These are phyloP conservation scores for Biscogniauxia marginata DNA, from an alignment of 2,329 filamentous ascomycete genomes.

Conservation along the genomic window DNA sequence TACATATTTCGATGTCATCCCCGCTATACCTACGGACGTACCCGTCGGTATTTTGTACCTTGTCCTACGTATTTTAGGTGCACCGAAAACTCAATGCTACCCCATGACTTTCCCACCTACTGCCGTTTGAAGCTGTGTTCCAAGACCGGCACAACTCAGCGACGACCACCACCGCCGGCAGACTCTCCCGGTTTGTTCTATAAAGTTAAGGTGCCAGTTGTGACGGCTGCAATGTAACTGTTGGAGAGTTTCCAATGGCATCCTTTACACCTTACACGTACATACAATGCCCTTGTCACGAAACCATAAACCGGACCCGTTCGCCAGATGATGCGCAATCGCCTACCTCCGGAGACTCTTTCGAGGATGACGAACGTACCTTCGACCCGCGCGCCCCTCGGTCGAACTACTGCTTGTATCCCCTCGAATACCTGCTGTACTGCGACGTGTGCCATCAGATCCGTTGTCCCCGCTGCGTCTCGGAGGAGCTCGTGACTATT, in stretches of 20 bases:
- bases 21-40: too few relatives aligned
- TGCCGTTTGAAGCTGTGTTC: too few relatives aligned
- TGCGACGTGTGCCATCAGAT: constrained; percentile 98
- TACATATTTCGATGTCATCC: too few relatives aligned
- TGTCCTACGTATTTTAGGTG: too few relatives aligned
- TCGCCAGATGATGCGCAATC: constrained; percentile 33
- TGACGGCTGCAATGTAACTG: constrained; percentile 25
- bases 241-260: constrained; percentile 26
- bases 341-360: constrained; percentile 15
- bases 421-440: constrained; percentile 89
- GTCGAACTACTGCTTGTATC: constrained; percentile 89
- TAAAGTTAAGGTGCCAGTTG: not conserved
- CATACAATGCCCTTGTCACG: constrained; percentile 62
- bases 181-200: not conserved
- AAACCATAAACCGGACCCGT: constrained; percentile 19
- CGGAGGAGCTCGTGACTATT: constrained; percentile 91
- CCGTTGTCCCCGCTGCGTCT: constrained; percentile 85
- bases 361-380: constrained; percentile 61
- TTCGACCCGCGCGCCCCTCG: constrained; percentile 85
- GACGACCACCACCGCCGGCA: not conserved
- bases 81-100: too few relatives aligned
- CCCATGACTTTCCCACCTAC: too few relatives aligned
- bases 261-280: constrained; percentile 60
- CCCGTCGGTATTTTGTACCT: too few relatives aligned
- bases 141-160: too few relatives aligned